These are phyloP conservation scores for Cryptococcus sp. DNA, from an alignment of 1,284 basidiomycete genomes.

Conservation along the genomic window DNA sequence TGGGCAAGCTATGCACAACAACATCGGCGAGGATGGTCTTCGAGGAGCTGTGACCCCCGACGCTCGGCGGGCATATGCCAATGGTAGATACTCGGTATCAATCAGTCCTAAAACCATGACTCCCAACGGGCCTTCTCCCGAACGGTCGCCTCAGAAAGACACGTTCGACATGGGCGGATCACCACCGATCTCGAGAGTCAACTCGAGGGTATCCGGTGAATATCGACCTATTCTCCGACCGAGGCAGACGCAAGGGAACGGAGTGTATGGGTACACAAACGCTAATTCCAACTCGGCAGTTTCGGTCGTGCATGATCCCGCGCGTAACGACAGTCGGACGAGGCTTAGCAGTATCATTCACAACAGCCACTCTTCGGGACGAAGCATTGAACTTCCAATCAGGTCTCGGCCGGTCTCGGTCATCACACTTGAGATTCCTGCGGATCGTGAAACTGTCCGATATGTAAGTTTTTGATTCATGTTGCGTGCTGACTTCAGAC, in stretches of 20 bases:
- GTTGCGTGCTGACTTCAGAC: constrained; percentile 54
- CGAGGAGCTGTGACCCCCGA: too few species aligned
- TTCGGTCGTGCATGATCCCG: neutral
- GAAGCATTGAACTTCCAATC: neutral
- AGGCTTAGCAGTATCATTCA: neutral
- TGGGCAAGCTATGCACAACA: too few species aligned
- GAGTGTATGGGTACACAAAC: constrained; percentile 3
- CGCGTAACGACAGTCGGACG: neutral
- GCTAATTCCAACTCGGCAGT: constrained; percentile 6
- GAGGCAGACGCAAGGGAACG: too few species aligned
- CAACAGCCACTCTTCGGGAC: neutral
- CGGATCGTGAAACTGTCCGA: constrained; percentile 71
- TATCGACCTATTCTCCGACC: neutral
- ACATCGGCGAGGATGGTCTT: too few species aligned
- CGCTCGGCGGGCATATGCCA: too few species aligned
- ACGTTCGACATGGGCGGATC: too few species aligned
- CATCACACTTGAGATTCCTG: constrained; percentile 70
- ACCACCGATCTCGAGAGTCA: neutral
- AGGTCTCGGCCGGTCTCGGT: constrained; percentile 31
- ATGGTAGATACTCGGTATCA: too few species aligned
- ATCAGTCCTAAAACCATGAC: too few species aligned
- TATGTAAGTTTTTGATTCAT: constrained; percentile 61
- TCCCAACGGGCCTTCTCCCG: too few species aligned
- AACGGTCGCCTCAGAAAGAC: too few species aligned
- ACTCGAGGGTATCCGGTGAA: neutral